Conservation (phyloP, 2,329 filamentous ascomycete genomes). For the Cordyceps pruinosa region DNA sequence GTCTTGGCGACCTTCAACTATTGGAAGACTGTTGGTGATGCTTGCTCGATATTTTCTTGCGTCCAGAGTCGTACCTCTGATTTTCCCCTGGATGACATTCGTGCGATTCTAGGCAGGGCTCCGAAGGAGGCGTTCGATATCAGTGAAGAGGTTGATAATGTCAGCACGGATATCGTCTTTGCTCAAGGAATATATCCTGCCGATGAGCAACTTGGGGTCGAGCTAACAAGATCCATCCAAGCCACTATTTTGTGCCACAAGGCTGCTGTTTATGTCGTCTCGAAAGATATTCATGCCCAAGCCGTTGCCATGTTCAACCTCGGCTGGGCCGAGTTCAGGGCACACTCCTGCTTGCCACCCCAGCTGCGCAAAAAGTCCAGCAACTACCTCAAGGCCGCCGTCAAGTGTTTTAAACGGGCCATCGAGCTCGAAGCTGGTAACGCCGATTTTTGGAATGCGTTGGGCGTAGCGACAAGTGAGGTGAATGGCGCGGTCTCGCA, state of each 20-base stretch:
- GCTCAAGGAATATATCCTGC: conserved; percentile 39
- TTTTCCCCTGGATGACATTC: conserved; percentile 55
- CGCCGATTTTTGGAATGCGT: conserved; percentile 92
- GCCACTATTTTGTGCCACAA: conserved; percentile 81
- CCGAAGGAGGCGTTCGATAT: conserved; percentile 51
- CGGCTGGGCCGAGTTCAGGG: conserved; percentile 85
- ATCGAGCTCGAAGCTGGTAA: conserved; percentile 95
- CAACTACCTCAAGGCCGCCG: conserved; percentile 70
- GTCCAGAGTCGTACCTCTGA: conserved; percentile 60
- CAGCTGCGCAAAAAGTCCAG: conserved; percentile 50
- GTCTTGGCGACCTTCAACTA: conserved; percentile 77
- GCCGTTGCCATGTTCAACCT: conserved; percentile 97
- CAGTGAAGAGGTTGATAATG: conserved; percentile 63
- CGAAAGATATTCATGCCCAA: conserved; percentile 74
- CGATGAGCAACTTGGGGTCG: conserved; percentile 40
- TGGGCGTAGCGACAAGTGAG: conserved; percentile 83
- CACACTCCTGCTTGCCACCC: conserved; percentile 59
- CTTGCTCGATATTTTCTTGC: conserved; percentile 75
- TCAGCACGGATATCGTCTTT: conserved; percentile 38
- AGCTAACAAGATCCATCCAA: conserved; percentile 55
- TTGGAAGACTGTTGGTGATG: conserved; percentile 89
- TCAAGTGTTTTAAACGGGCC: conserved; percentile 87
- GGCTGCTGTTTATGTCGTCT: conserved; percentile 66
- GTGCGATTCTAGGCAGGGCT: conserved; percentile 49
- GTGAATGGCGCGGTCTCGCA: conserved; percentile 84